Evolutionary conservation across 148 eudicot genomes (phyloP).

Genomic region (Fagopyrum homotropicum): DNA sequence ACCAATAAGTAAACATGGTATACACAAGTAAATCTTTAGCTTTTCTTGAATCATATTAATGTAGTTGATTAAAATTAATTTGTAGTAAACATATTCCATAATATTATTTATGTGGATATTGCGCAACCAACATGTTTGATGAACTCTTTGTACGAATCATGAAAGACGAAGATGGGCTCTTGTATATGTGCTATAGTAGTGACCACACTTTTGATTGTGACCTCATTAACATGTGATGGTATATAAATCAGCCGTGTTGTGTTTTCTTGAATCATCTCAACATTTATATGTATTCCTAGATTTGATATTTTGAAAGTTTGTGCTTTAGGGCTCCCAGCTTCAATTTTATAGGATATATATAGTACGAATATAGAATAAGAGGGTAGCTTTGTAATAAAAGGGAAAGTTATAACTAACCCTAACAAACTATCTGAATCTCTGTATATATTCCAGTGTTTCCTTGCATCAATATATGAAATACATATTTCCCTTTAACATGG

Average conservation of each 20-base stretch:
- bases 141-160: constrained; percentile 63
- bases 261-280: neutral
- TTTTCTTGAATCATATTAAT: neutral
- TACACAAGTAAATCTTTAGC: neutral
- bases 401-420: too few relatives aligned
- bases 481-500: too few relatives aligned
- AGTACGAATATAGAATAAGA: too few relatives aligned
- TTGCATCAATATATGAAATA: too few relatives aligned
- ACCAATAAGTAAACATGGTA: too few relatives aligned
- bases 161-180: constrained; percentile 93
- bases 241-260: too few relatives aligned
- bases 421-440: too few relatives aligned
- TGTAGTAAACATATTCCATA: neutral
- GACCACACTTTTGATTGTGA: constrained; percentile 78
- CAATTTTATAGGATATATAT: too few relatives aligned
- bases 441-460: too few relatives aligned
- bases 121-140: constrained; percentile 56
- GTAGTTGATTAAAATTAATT: neutral
- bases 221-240: neutral
- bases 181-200: constrained; percentile 90
- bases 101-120: neutral
- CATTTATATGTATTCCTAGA: neutral
- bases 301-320: neutral
- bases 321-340: neutral
- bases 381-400: too few relatives aligned